Conservation (phyloP, 2,329 filamentous ascomycete genomes). For the Aureobasidium sp. region DNA sequence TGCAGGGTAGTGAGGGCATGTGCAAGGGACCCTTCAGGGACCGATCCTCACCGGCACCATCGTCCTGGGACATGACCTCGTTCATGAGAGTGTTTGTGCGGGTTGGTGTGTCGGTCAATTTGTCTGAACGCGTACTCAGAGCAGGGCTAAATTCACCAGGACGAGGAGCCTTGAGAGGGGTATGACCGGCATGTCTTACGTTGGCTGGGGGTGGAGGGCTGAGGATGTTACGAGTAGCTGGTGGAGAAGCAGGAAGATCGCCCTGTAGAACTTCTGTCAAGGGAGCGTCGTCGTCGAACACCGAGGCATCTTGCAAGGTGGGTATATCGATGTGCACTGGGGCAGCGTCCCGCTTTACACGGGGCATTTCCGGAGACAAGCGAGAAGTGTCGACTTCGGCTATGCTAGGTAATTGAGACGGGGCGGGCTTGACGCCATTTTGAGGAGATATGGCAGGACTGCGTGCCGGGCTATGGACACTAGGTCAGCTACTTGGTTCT, state of each 20-base stretch:
- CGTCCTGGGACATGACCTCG: slow-evolving; percentile 20
- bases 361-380: slow-evolving; percentile 3
- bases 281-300: not conserved
- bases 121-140: slow-evolving; percentile 20
- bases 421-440: slow-evolving; percentile 17
- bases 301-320: not conserved
- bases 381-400: slow-evolving; percentile 27
- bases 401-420: slow-evolving; percentile 26
- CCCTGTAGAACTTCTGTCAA: slow-evolving; percentile 21
- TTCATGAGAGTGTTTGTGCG: slow-evolving; percentile 31
- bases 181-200: slow-evolving; percentile 28
- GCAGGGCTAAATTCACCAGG: slow-evolving; percentile 24
- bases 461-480: slow-evolving; percentile 27
- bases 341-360: slow-evolving; percentile 14
- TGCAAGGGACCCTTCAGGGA: slow-evolving; percentile 29
- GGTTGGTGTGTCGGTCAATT: slow-evolving; percentile 30
- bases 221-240: slow-evolving; percentile 18
- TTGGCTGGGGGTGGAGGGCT: slow-evolving; percentile 28
- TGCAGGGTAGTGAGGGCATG: slow-evolving; percentile 30
- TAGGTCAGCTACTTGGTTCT: not conserved
- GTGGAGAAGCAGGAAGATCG: slow-evolving; percentile 26
- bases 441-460: slow-evolving; percentile 28
- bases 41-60: slow-evolving; percentile 27
- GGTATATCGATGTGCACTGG: slow-evolving; percentile 16
- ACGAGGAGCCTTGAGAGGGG: slow-evolving; percentile 25